Conservation (phyloP, 495 filamentous ascomycete genomes). For the Entonaema liquescens region DNA sequence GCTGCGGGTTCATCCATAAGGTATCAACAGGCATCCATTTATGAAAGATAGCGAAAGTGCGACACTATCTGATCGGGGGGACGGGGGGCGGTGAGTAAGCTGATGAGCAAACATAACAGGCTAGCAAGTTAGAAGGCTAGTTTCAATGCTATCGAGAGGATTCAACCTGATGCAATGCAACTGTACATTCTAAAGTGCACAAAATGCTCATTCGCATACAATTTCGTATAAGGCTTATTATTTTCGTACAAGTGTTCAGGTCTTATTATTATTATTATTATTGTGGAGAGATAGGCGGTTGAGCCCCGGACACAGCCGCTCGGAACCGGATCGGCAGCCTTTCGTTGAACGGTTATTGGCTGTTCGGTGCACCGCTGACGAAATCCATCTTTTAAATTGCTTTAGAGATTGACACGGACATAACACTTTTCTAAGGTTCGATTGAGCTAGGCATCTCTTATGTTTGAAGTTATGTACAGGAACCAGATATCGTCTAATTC, state of each 20-base stretch:
- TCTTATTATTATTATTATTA: neutral
- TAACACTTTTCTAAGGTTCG: too few relatives aligned
- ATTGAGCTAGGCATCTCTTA: neutral
- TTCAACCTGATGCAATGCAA: neutral
- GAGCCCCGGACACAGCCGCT: neutral
- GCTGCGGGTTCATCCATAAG: slow-evolving; percentile 10
- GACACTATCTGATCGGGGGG: neutral
- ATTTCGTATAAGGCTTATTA: too few relatives aligned
- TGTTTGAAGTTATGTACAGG: neutral
- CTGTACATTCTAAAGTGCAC: neutral
- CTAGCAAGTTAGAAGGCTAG: neutral
- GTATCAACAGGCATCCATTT: slow-evolving; percentile 1
- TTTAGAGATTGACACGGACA: neutral
- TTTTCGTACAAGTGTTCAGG: neutral
- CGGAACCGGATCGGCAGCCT: neutral
- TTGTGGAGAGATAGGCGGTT: neutral
- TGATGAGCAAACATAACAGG: neutral
- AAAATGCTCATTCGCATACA: neutral
- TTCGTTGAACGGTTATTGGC: neutral
- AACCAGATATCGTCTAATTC: neutral
- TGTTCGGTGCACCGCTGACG: neutral
- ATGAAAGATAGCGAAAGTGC: neutral
- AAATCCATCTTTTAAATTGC: neutral
- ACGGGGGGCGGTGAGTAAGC: slow-evolving; percentile 3
- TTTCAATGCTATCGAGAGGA: neutral